Evolutionary conservation across 352 stramenopile species (phyloP).

Genomic region (Phytophthora podocarpi): DNA sequence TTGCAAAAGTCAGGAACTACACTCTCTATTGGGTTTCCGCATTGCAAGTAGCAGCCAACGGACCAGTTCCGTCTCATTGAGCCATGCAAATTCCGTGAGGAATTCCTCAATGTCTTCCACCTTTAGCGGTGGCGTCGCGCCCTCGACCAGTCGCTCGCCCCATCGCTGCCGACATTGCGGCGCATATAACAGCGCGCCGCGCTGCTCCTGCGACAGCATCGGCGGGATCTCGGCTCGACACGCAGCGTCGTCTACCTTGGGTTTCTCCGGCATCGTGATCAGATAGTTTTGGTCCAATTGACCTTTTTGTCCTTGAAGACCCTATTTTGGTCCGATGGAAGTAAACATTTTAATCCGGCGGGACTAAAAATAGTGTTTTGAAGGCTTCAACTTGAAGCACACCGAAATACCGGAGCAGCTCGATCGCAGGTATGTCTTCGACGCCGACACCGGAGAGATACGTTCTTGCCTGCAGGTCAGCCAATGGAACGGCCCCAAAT

Average conservation of each 20-base stretch:
- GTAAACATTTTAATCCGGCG: not conserved
- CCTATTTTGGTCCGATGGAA: slow-evolving; percentile 1
- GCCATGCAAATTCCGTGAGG: slow-evolving; percentile 44
- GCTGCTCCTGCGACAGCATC: slow-evolving; percentile 42
- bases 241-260: slow-evolving; percentile 35
- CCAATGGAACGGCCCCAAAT: too few species aligned
- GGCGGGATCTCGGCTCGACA: slow-evolving; percentile 64
- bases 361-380: not conserved
- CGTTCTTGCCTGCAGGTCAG: too few species aligned
- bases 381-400: too few species aligned
- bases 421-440: too few species aligned
- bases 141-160: slow-evolving; percentile 24
- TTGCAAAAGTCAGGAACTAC: not conserved
- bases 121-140: slow-evolving; percentile 20
- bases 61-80: slow-evolving; percentile 66
- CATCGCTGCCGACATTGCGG: slow-evolving; percentile 49
- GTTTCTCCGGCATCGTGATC: slow-evolving; percentile 27
- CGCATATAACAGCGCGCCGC: slow-evolving; percentile 13
- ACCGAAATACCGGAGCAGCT: too few species aligned
- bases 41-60: slow-evolving; percentile 7
- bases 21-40: not conserved
- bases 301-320: not conserved
- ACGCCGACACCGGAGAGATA: too few species aligned
- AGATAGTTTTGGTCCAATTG: not conserved
- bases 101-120: slow-evolving; percentile 58